phyloP scores from a whole-genome alignment of 139 green algal species.

The Haematococcus lacustris region DNA sequence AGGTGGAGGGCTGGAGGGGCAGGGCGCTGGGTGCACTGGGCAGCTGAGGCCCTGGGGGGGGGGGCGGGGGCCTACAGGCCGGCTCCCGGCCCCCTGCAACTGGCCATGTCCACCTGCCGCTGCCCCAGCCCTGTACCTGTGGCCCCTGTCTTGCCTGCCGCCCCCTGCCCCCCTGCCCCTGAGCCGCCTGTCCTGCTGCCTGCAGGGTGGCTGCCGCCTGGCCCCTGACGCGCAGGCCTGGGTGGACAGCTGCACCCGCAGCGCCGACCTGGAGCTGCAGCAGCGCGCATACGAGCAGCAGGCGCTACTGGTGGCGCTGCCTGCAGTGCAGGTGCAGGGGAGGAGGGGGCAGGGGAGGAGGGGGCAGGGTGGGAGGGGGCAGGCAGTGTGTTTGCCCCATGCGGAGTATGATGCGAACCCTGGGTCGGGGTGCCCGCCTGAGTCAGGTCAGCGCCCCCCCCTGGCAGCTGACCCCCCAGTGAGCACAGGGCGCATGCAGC shows the following conservation, averaged over 20 bases:
- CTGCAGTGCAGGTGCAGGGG: not conserved
- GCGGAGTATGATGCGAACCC: not conserved
- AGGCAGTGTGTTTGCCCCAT: not conserved
- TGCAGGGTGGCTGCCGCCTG: conserved; percentile 1
- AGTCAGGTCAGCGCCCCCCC: not conserved
- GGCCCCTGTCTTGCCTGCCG: too few species aligned
- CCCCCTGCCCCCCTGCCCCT: too few species aligned
- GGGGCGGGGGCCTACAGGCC: too few species aligned
- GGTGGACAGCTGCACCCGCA: conserved; percentile 17
- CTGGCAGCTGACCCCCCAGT: not conserved
- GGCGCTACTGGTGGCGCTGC: conserved; percentile 51
- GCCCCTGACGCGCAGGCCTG: conserved; percentile 13
- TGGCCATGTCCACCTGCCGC: not conserved
- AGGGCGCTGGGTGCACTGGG: not conserved
- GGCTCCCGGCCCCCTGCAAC: not conserved
- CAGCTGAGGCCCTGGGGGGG: not conserved
- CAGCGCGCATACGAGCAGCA: conserved; percentile 78
- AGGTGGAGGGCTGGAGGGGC: not conserved
- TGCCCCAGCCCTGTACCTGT: too few species aligned
- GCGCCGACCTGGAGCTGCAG: conserved; percentile 70
- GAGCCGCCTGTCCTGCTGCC: not conserved
- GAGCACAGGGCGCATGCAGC: not conserved
- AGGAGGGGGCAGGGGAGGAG: not conserved
- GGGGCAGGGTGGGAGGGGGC: not conserved
- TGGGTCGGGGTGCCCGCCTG: not conserved